A percentile compares a stretch with the other conserved stretches of the same genome.
Conservation (phyloP, 1,139 yeast species). For the Nematodospora anomalae region DNA sequence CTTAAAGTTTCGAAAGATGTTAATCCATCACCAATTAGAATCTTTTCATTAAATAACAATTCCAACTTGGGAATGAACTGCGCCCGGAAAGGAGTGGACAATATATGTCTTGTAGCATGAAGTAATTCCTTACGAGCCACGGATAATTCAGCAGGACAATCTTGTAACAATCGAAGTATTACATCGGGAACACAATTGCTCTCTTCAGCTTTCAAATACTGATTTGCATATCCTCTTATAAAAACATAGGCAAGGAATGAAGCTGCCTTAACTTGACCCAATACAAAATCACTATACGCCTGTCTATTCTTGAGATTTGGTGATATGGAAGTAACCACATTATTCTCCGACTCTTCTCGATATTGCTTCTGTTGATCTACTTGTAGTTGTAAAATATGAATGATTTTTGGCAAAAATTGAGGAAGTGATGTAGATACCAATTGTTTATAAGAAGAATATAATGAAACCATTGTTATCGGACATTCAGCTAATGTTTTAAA, state of each 20-base stretch:
- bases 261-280: slow-evolving; percentile 97
- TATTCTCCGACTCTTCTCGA: slow-evolving; percentile 58
- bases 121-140: slow-evolving; percentile 89
- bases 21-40: slow-evolving; percentile 88
- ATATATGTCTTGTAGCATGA: slow-evolving; percentile 91
- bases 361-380: slow-evolving; percentile 51
- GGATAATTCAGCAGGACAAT: slow-evolving; percentile 94
- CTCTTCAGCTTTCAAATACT: slow-evolving; percentile 61
- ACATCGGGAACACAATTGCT: slow-evolving; percentile 78
- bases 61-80: slow-evolving; percentile 87
- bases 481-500: slow-evolving; percentile 94
- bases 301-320: slow-evolving; percentile 77
- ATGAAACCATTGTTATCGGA: slow-evolving; percentile 92
- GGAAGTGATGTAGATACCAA: slow-evolving; percentile 73
- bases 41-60: slow-evolving; percentile 78
- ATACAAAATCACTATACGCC: slow-evolving; percentile 83
- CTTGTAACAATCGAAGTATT: slow-evolving; percentile 81
- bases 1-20: slow-evolving; percentile 85
- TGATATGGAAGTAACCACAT: slow-evolving; percentile 50
- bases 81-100: slow-evolving; percentile 82
- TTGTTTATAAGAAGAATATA: slow-evolving; percentile 83
- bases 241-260: slow-evolving; percentile 91
- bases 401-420: slow-evolving; percentile 76
- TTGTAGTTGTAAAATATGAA: slow-evolving; percentile 71
- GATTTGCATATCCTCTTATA: slow-evolving; percentile 78